A percentile compares a stretch with the other conserved stretches of the same genome.
These are phyloP conservation scores for Botrytis porri DNA, from an alignment of 2,329 filamentous ascomycete species.

Conservation along the genomic window DNA sequence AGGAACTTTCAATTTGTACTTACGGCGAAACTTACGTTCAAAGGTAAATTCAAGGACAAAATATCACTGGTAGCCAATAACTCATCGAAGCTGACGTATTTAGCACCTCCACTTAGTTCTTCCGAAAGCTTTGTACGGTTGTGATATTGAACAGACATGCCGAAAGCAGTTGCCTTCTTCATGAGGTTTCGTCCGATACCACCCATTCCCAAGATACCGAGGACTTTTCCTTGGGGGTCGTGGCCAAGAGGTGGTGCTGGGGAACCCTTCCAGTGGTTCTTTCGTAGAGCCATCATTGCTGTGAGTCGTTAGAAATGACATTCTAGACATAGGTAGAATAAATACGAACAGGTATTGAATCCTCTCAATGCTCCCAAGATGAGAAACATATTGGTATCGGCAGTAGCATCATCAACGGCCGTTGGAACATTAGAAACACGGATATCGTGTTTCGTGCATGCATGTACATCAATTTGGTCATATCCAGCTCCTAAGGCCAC, in stretches of 20 bases:
- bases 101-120: conserved; percentile 53
- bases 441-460: conserved; percentile 65
- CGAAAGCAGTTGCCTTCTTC: conserved; percentile 70
- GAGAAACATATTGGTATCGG: conserved; percentile 76
- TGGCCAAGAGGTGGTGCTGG: conserved; percentile 61
- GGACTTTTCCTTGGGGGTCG: conserved; percentile 73
- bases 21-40: conserved; percentile 62
- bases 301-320: background rate
- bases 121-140: conserved; percentile 62
- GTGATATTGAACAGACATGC: conserved; percentile 72
- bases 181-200: conserved; percentile 78
- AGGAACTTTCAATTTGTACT: background rate
- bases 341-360: conserved; percentile 52
- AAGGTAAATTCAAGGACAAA: conserved; percentile 73
- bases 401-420: conserved; percentile 78
- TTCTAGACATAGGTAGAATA: background rate
- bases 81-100: conserved; percentile 72
- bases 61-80: conserved; percentile 70
- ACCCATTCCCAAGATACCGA: conserved; percentile 84
- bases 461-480: conserved; percentile 73
- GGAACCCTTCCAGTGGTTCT: conserved; percentile 64
- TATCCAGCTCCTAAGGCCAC: conserved; percentile 68
- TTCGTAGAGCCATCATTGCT: conserved; percentile 62
- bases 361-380: conserved; percentile 76
- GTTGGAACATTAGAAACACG: conserved; percentile 78